These are phyloP conservation scores for Eucalyptus brandiana DNA, from an alignment of 345 rosid species.

Conservation along the genomic window DNA sequence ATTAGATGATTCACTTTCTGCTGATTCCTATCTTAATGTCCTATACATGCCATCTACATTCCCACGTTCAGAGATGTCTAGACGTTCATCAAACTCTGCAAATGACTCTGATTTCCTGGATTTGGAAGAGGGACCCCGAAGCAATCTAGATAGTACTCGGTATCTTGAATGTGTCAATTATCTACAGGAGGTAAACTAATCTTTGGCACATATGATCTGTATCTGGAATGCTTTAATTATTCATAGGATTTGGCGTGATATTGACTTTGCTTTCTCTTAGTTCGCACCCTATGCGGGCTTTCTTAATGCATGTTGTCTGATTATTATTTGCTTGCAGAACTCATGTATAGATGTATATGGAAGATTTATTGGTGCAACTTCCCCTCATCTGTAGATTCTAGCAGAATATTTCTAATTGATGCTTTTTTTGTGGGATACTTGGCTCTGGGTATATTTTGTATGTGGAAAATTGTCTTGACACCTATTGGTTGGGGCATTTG, in stretches of 20 bases:
- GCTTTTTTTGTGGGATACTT: background rate
- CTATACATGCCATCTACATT: constrained; percentile 93
- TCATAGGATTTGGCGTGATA: background rate
- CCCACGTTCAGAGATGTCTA: constrained; percentile 89
- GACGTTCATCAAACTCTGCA: constrained; percentile 49
- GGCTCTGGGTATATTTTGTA: background rate
- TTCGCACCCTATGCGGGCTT: background rate
- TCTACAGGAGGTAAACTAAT: constrained; percentile 70
- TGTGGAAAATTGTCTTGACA: background rate
- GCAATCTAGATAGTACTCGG: constrained; percentile 76
- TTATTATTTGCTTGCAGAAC: background rate
- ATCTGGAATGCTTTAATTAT: background rate
- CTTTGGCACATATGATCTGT: background rate
- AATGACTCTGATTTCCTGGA: constrained; percentile 37
- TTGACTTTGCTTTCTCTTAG: background rate
- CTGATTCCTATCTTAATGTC: constrained; percentile 94
- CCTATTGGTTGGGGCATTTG: background rate
- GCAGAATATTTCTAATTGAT: background rate
- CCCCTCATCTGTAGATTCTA: background rate
- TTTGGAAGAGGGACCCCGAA: constrained; percentile 75
- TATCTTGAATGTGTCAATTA: constrained; percentile 71
- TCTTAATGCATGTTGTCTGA: background rate
- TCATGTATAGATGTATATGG: background rate
- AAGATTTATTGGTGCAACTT: background rate
- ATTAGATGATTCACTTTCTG: constrained; percentile 94